Conservation (phyloP, 768 basidiomycete genomes). For the Leucogyrophana mollusca region DNA sequence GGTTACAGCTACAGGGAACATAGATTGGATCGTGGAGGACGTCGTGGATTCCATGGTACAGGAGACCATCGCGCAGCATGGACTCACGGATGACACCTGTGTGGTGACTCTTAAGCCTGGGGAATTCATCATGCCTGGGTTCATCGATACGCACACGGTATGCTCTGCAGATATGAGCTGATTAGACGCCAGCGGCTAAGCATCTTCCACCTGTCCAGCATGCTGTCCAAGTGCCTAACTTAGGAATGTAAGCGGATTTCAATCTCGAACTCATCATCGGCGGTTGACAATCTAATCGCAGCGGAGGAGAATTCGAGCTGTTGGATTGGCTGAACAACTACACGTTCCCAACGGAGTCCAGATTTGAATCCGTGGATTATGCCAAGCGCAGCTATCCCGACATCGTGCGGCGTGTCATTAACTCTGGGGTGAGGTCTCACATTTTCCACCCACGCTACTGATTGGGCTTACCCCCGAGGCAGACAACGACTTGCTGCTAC, state of each 20-base stretch:
- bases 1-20: constrained; percentile 50
- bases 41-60: constrained; percentile 47
- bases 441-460: background rate
- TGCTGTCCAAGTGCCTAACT: constrained; percentile 42
- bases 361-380: constrained; percentile 67
- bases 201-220: constrained; percentile 19
- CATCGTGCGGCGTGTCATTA: constrained; percentile 70
- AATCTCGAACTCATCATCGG: background rate
- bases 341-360: constrained; percentile 87
- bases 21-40: constrained; percentile 71
- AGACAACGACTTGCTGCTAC: constrained; percentile 96
- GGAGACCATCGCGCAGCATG: constrained; percentile 51
- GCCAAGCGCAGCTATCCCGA: constrained; percentile 66
- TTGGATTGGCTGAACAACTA: constrained; percentile 84
- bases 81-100: constrained; percentile 36
- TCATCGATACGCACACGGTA: constrained; percentile 92
- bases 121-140: constrained; percentile 82
- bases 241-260: constrained; percentile 30
- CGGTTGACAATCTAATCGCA: constrained; percentile 25
- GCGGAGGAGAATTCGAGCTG: constrained; percentile 83
- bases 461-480: constrained; percentile 8
- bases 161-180: constrained; percentile 21
- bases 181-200: background rate
- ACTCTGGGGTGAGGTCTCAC: constrained; percentile 63
- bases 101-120: constrained; percentile 45